phyloP scores from a whole-genome alignment of 768 basidiomycete genomes.

The Coprinellus aureogranulatus region DNA sequence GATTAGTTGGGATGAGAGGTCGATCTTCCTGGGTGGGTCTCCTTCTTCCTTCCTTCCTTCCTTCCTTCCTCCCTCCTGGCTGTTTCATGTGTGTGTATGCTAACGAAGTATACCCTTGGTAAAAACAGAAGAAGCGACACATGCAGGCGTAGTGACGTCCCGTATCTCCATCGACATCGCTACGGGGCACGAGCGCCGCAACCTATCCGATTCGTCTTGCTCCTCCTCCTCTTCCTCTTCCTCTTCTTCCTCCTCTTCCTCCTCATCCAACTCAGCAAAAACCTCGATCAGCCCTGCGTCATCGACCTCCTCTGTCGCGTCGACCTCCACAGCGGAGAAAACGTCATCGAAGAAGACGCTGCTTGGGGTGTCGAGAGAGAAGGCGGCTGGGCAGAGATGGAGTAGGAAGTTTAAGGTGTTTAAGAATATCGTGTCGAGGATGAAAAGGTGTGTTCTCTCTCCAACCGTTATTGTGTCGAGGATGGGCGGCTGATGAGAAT shows the following conservation, averaged over 20 bases:
- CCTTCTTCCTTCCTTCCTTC: neutral
- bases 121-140: neutral
- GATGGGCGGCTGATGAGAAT: neutral
- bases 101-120: neutral
- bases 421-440: neutral
- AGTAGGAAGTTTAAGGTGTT: neutral
- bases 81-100: neutral
- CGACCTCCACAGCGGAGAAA: no score
- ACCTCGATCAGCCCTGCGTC: no score
- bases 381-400: no score
- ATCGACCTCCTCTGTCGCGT: no score
- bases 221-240: no score
- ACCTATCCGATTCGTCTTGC: neutral
- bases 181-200: neutral
- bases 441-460: neutral
- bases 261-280: no score
- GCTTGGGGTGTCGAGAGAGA: no score
- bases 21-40: neutral
- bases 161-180: neutral
- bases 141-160: neutral
- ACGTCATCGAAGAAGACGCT: no score
- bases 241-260: no score
- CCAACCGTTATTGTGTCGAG: neutral
- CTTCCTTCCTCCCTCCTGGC: neutral
- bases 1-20: neutral